A percentile compares a stretch with the other conserved stretches of the same genome.
phyloP scores from a whole-genome alignment of 495 filamentous ascomycete species.

The Penicillium riverlandense region DNA sequence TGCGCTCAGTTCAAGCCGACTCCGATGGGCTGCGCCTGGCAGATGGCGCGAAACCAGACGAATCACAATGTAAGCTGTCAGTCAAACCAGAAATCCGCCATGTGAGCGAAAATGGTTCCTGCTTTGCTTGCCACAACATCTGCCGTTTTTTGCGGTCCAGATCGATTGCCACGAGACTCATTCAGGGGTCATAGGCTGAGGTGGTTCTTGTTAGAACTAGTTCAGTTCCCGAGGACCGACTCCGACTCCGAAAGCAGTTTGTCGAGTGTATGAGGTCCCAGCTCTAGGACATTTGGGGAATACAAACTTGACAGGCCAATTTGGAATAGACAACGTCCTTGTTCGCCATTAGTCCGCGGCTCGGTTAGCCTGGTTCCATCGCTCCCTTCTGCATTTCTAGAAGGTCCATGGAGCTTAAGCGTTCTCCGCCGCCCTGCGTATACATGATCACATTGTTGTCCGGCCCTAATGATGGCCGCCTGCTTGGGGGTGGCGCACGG shows the following conservation, averaged over 20 bases:
- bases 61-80: conserved; percentile 1
- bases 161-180: neutral
- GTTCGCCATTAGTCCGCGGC: neutral
- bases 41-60: conserved; percentile 1
- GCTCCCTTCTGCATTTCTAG: no score
- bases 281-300: no score
- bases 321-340: neutral
- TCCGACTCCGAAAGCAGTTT: conserved; percentile 19
- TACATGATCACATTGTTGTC: no score
- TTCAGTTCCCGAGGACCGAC: conserved; percentile 2
- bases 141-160: neutral
- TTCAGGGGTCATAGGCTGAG: neutral
- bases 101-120: neutral
- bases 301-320: neutral
- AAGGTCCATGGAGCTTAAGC: no score
- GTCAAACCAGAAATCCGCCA: neutral
- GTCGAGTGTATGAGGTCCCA: neutral
- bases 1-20: conserved; percentile 3
- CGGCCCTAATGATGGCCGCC: neutral
- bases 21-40: conserved; percentile 1
- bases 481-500: neutral
- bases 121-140: neutral
- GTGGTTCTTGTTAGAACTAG: neutral
- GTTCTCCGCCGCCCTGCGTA: no score
- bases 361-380: neutral